A percentile compares a stretch with the other conserved stretches of the same genome.
Evolutionary conservation across 2,329 filamentous ascomycete species (phyloP).

Genomic region (Penicillium sclerotiorum): DNA sequence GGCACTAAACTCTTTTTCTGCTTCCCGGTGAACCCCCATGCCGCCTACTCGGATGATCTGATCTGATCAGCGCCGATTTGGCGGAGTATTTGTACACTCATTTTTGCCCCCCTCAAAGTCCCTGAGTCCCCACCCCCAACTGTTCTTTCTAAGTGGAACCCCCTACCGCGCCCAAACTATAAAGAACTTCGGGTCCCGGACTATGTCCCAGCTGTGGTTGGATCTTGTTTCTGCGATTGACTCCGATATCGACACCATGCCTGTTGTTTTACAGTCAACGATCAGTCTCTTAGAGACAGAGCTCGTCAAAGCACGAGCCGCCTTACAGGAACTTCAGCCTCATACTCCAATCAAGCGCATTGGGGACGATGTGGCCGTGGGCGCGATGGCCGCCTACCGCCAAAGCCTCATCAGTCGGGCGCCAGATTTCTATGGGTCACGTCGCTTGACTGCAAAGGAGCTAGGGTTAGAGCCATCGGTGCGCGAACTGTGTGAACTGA

Average conservation of each 20-base stretch:
- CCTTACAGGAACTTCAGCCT: constrained; percentile 44
- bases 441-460: constrained; percentile 40
- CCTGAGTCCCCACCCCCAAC: constrained; percentile 6
- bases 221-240: constrained; percentile 41
- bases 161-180: constrained; percentile 14
- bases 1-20: constrained; percentile 5
- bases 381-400: constrained; percentile 43
- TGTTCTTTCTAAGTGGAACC: constrained; percentile 1
- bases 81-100: not conserved
- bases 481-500: constrained; percentile 28
- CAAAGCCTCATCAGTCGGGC: constrained; percentile 41
- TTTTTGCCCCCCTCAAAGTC: constrained; percentile 1
- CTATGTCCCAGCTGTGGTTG: constrained; percentile 42
- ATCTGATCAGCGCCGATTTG: constrained; percentile 1
- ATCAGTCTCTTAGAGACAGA: constrained; percentile 46
- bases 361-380: constrained; percentile 40
- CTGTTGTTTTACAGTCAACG: constrained; percentile 44
- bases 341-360: constrained; percentile 31
- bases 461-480: constrained; percentile 37
- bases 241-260: constrained; percentile 42
- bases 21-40: not conserved
- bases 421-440: constrained; percentile 40
- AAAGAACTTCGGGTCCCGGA: constrained; percentile 12
- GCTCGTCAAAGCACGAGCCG: constrained; percentile 44
- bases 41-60: constrained; percentile 4